Evolutionary conservation across 306 rosid genomes (phyloP).

Genomic region (Medicago truncatula): DNA sequence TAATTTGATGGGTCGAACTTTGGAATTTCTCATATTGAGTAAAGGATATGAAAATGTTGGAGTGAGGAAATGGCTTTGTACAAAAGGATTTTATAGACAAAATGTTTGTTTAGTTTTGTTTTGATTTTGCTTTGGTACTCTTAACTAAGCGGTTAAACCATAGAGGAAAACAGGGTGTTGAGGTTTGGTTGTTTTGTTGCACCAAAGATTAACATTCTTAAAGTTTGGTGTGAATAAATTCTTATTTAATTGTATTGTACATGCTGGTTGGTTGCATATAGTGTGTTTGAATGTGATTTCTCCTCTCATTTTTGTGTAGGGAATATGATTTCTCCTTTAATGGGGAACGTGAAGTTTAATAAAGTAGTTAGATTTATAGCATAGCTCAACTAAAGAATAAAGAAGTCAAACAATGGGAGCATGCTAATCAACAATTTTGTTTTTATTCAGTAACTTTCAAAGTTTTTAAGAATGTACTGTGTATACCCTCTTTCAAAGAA

Average conservation of each 20-base stretch:
- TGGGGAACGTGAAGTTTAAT: neutral
- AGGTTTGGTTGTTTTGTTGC: conserved; percentile 53
- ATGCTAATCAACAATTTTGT: no score
- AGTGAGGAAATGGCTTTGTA: neutral
- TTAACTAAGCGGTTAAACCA: conserved; percentile 45
- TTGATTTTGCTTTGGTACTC: neutral
- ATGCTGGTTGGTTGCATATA: neutral
- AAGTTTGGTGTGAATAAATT: conserved; percentile 32
- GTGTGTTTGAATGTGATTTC: conserved; percentile 6
- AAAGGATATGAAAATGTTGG: neutral
- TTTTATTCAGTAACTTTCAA: no score
- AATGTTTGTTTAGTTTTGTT: conserved; percentile 5
- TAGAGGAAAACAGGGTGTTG: conserved; percentile 26
- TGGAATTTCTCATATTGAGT: conserved; percentile 41
- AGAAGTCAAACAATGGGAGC: no score
- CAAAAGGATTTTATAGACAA: conserved; percentile 18
- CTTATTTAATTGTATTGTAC: conserved; percentile 1
- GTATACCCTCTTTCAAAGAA: no score
- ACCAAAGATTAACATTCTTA: conserved; percentile 42
- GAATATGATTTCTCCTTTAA: conserved; percentile 4
- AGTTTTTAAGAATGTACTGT: no score
- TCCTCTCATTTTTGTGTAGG: neutral
- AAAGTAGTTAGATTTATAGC: no score
- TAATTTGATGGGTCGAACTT: conserved; percentile 44
- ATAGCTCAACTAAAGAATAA: no score